Evolutionary conservation across 306 rosid genomes (phyloP), one percentile per base, ranked within the genome.

Genomic region (barrel medic (Medicago truncatula)): DNA sequence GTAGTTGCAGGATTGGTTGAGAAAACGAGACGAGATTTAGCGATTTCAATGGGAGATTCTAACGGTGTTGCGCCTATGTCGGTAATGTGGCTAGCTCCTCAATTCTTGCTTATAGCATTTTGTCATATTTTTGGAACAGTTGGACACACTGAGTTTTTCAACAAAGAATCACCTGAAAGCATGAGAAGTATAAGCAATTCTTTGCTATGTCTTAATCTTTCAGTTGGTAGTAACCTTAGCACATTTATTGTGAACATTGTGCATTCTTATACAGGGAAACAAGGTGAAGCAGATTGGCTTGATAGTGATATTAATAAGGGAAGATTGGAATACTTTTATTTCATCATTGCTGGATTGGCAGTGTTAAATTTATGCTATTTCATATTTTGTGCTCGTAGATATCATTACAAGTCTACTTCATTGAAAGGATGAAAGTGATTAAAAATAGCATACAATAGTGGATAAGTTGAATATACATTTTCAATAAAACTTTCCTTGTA

Each of bases 31-130:
- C 74, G 85, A 23, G 58, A 20, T 40, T 9, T 20, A n/a, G 81
- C 85, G 0, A 23, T 21, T 56, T 41, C 77, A 6, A 0, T 0
- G 0, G 73, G 75, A 1, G 38, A 44, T 11, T 31, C 71, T 4
- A 58, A 74, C 17, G 84, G 81, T 4, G 67, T 62, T 6, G 75
- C 78, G 4, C 76, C 82, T 11, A 86, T 86, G 83, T 86, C 88
- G 0, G 84, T 79, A 4, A 17, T 87, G 73, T 90, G 90, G 96
- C 77, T 84, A 7, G 75, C 87, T 18, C 92, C 92, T 1, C 90
- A 81, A 54, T 76, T 82, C 23, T 64, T 81, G 7, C 38, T 84
- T 0, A 11, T 81, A 11, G 89, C 70, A 0, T 43, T 74, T 3
- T 43, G 18, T 12, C 85, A 84, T 69, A 56, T 82, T 0, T 87